Percentiles rank a stretch among this genome's conserved stretches.
Evolutionary conservation across 2,329 filamentous ascomycete genomes (phyloP).

Genomic region (Alternaria hordeiaustralica): DNA sequence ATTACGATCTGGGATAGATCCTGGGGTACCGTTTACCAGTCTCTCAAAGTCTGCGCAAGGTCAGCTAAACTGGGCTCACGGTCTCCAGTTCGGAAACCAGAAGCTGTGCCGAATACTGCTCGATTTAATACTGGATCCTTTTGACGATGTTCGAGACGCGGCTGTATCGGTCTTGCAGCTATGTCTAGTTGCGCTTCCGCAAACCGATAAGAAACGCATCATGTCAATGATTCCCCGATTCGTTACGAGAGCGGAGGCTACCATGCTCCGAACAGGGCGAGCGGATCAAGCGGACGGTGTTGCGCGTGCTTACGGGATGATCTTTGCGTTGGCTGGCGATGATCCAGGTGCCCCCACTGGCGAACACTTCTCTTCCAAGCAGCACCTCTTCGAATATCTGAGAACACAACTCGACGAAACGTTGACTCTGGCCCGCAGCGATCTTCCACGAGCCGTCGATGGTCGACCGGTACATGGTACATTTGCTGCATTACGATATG

Average conservation of each 20-base stretch:
- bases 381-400: slow-evolving; percentile 64
- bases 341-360: slow-evolving; percentile 12
- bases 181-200: slow-evolving; percentile 31
- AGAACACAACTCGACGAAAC: slow-evolving; percentile 69
- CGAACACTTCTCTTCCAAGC: slow-evolving; percentile 30
- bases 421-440: slow-evolving; percentile 65
- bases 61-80: slow-evolving; percentile 58
- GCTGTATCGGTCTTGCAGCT: slow-evolving; percentile 55
- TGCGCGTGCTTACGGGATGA: slow-evolving; percentile 74
- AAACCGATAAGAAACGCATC: slow-evolving; percentile 12
- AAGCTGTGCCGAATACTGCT: slow-evolving; percentile 68
- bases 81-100: slow-evolving; percentile 52
- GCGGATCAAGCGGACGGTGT: slow-evolving; percentile 94
- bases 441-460: slow-evolving; percentile 68
- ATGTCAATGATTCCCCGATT: slow-evolving; percentile 32
- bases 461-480: slow-evolving; percentile 56
- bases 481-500: slow-evolving; percentile 55
- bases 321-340: slow-evolving; percentile 63
- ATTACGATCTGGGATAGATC: slow-evolving; percentile 72
- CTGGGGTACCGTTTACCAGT: slow-evolving; percentile 46
- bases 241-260: slow-evolving; percentile 54
- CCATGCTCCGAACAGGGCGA: slow-evolving; percentile 74
- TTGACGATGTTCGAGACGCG: slow-evolving; percentile 81
- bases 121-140: slow-evolving; percentile 85
- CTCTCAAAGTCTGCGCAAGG: slow-evolving; percentile 58